Evolutionary conservation across 805 yeast genomes (phyloP), one percentile per base, ranked within the genome.

Genomic region (Starmerella stigmatis): DNA sequence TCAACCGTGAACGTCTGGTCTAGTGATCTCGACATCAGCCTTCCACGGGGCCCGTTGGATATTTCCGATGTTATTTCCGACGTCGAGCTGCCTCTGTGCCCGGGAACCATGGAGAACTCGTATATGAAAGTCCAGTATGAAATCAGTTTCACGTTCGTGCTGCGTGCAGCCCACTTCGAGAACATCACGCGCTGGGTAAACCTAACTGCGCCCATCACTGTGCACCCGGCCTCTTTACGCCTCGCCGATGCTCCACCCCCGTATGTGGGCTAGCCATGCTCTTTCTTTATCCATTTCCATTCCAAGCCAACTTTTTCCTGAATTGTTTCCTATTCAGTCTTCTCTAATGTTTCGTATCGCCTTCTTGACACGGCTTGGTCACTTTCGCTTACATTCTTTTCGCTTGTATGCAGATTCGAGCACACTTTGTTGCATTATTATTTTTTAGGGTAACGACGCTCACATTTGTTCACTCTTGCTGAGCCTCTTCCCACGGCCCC

Each of bases 131-230:
- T 12, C 3, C 7, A 17, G 11, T 41, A 44, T 31, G 48, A 32
- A 30, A 13, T 48, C 11, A 26, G 21, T 34, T 34, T 44, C 26
- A 44, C 38, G 20, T 36, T 48, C 2, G 44, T 41, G 13, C 21
- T 48, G 10, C 33, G 48, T 3, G 40, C 51, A 2, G 25, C 36
- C 10, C 21, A 41, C 25, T 10, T 48, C 25, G 4, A 23, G 5
- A 44, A 48, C 26, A 8, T 48, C 25, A 44, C 48, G 8, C 45
- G 45, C 19, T 48, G 51, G 48, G 22, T 22, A 13, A 42, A 39
- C 9, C 13, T 44, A 3, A 19, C 9, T 2, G 23, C 38, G 4
- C 51, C 48, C 6, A 25, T 48, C 6, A 25, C 22, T 1, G 41
- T 48, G 12, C 30, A 44, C 6, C 51, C 48, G 4, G 30, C 48